These are phyloP conservation scores for Diaporthe vaccinii DNA, from an alignment of 2,329 filamentous ascomycete genomes.

Conservation along the genomic window DNA sequence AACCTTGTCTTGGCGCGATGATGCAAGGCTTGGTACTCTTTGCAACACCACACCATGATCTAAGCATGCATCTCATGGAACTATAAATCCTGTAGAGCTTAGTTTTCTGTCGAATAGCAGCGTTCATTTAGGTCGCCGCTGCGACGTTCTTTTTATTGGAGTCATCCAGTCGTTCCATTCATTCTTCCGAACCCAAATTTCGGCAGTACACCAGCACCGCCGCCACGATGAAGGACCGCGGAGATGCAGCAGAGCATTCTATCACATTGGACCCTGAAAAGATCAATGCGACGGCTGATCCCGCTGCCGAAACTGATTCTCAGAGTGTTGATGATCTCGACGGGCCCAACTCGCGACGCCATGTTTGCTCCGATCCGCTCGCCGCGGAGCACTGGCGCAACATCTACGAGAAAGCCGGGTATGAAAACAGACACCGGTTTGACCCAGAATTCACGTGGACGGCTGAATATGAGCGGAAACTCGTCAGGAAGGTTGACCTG, in stretches of 20 bases:
- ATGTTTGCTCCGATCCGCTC: conserved; percentile 60
- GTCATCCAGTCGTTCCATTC: not conserved
- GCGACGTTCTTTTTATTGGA: not conserved
- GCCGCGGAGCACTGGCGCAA: conserved; percentile 64
- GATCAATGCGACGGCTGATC: conserved; percentile 3
- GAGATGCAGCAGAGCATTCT: not conserved
- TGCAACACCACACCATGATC: conserved; percentile 32
- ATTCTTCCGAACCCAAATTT: not conserved
- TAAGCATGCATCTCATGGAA: conserved; percentile 18
- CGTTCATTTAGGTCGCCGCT: not conserved
- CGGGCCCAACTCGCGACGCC: conserved; percentile 43
- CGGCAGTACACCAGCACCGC: not conserved
- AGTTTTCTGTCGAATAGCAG: conserved; percentile 23
- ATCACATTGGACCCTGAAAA: conserved; percentile 16
- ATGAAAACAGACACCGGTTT: conserved; percentile 73
- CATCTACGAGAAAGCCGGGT: conserved; percentile 67
- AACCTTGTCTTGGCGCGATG: conserved; percentile 22
- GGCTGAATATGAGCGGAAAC: conserved; percentile 62
- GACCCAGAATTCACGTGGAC: conserved; percentile 70
- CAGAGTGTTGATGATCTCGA: conserved; percentile 3
- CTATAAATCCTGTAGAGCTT: conserved; percentile 35
- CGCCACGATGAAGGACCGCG: conserved; percentile 14
- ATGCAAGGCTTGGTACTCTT: conserved; percentile 36
- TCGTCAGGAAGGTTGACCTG: conserved; percentile 64
- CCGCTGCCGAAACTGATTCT: not conserved